phyloP scores from a whole-genome alignment of 75 land plant genomes.

The Selaginella moellendorffii region DNA sequence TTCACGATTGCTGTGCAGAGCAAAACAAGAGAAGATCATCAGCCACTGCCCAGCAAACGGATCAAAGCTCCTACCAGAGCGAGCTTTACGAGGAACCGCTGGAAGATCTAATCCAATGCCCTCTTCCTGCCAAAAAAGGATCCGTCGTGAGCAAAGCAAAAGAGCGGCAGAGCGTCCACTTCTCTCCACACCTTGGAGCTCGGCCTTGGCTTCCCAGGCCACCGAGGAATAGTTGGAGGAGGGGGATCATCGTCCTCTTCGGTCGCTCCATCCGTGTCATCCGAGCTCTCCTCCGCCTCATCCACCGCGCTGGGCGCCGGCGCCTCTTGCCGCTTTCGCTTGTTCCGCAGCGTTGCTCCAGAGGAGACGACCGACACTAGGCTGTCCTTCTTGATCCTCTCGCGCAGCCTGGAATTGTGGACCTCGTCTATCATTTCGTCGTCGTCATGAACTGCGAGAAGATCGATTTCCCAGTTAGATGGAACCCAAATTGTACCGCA shows the following conservation, averaged over 20 bases:
- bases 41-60: background rate
- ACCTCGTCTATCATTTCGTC: slow-evolving; percentile 27
- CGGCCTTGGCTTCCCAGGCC: slow-evolving; percentile 21
- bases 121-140: slow-evolving; percentile 29
- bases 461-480: no score
- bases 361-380: slow-evolving; percentile 1
- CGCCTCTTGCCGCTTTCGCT: slow-evolving; percentile 24
- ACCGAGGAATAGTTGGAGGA: slow-evolving; percentile 28
- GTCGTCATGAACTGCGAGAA: slow-evolving; percentile 24
- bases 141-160: no score
- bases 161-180: no score
- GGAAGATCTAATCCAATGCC: slow-evolving; percentile 17
- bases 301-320: slow-evolving; percentile 18
- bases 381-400: slow-evolving; percentile 21
- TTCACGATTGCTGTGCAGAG: slow-evolving; percentile 9
- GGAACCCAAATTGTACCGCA: no score
- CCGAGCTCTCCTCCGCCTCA: slow-evolving; percentile 30
- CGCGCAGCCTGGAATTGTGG: slow-evolving; percentile 17
- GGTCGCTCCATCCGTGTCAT: slow-evolving; percentile 21
- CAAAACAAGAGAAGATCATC: background rate
- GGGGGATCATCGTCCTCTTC: slow-evolving; percentile 36
- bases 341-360: slow-evolving; percentile 14
- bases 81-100: slow-evolving; percentile 34
- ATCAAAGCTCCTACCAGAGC: slow-evolving; percentile 24
- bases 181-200: no score